phyloP scores from a whole-genome alignment of 768 basidiomycete genomes.

The Coprinopsis cinerea region DNA sequence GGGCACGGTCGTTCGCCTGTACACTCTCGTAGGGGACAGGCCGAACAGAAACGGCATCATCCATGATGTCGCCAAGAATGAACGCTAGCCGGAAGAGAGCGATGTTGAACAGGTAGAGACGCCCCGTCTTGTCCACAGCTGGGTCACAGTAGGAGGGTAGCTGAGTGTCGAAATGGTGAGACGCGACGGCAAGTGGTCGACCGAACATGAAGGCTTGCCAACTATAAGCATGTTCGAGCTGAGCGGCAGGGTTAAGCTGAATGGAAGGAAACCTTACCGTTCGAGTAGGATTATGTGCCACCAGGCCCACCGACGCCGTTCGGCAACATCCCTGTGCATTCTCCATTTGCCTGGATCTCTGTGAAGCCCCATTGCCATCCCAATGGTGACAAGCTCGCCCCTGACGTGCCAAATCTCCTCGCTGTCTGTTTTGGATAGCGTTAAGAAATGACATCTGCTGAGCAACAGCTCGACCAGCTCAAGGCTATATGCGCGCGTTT shows the following conservation, averaged over 20 bases:
- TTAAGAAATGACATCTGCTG: conserved; percentile 65
- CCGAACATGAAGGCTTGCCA: conserved; percentile 91
- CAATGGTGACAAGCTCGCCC: conserved; percentile 70
- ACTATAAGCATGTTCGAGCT: conserved; percentile 28
- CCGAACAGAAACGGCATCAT: conserved; percentile 76
- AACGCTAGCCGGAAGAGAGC: conserved; percentile 73
- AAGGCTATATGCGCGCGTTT: conserved; percentile 55
- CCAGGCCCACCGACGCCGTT: conserved; percentile 84
- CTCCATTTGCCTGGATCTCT: conserved; percentile 79
- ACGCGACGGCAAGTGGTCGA: conserved; percentile 65
- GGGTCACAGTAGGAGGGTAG: conserved; percentile 67
- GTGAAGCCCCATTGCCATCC: conserved; percentile 79
- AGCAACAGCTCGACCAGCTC: conserved; percentile 75
- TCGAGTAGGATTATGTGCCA: conserved; percentile 84
- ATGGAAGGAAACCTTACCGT: conserved; percentile 42
- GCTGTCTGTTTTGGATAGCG: conserved; percentile 65
- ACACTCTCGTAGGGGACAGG: conserved; percentile 73
- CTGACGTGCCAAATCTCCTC: conserved; percentile 78
- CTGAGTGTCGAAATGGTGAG: conserved; percentile 80
- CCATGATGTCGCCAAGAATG: conserved; percentile 80
- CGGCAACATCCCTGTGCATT: conserved; percentile 63
- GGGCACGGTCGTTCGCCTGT: conserved; percentile 62
- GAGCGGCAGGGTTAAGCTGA: conserved; percentile 9
- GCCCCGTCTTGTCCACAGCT: conserved; percentile 53
- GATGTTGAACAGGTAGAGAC: conserved; percentile 69